Conservation (phyloP, 2,329 filamentous ascomycete species). For the Blastomyces emzantsi region DNA sequence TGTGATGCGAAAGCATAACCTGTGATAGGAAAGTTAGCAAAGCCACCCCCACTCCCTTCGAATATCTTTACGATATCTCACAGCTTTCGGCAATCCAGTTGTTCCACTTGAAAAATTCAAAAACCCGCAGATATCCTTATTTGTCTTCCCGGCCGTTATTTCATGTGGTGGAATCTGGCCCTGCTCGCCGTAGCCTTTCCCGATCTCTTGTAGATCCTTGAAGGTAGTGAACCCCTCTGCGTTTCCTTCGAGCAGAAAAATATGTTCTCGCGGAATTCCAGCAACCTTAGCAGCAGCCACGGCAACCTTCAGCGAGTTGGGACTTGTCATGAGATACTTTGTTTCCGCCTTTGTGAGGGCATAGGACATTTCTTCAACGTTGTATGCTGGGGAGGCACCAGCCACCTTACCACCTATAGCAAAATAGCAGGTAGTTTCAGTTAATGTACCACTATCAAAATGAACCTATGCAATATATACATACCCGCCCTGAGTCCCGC, state of each 20-base stretch:
- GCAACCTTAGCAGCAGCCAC: slow-evolving; percentile 44
- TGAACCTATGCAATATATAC: background rate
- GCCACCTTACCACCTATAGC: slow-evolving; percentile 43
- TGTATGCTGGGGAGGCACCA: slow-evolving; percentile 56
- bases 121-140: slow-evolving; percentile 41
- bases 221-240: slow-evolving; percentile 40
- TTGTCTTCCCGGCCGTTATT: slow-evolving; percentile 44
- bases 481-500: slow-evolving; percentile 40
- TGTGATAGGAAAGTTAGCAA: slow-evolving; percentile 13
- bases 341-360: slow-evolving; percentile 48
- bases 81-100: slow-evolving; percentile 43
- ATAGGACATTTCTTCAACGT: slow-evolving; percentile 56
- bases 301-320: slow-evolving; percentile 45
- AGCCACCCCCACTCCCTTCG: background rate
- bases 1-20: slow-evolving; percentile 47
- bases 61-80: slow-evolving; percentile 13
- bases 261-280: slow-evolving; percentile 42
- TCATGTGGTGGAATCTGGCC: slow-evolving; percentile 42
- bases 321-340: slow-evolving; percentile 48
- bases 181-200: slow-evolving; percentile 25
- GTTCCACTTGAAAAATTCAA: slow-evolving; percentile 44
- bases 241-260: slow-evolving; percentile 47
- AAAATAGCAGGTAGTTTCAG: background rate
- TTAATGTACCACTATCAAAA: background rate
- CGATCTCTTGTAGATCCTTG: slow-evolving; percentile 19